Percentiles rank a stretch among this genome's conserved stretches.
These are phyloP conservation scores for Vitis hybrid DNA, from an alignment of 177 flowering plant species.

Conservation along the genomic window DNA sequence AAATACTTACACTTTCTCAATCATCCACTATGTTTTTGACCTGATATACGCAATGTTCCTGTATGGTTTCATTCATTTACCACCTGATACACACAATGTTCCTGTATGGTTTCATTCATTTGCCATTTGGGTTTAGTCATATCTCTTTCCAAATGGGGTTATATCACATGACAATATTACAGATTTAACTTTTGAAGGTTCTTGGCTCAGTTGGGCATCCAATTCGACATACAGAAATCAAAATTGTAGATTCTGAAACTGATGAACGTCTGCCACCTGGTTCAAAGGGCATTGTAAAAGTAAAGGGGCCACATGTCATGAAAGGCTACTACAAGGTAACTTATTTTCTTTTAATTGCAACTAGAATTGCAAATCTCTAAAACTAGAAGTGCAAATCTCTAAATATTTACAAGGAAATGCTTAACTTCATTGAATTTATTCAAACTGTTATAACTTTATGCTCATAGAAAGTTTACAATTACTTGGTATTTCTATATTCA, in stretches of 20 bases:
- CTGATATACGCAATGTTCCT: too few species aligned
- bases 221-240: conserved; percentile 61
- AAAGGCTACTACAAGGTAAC: conserved; percentile 91
- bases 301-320: conserved; percentile 90
- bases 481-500: background rate
- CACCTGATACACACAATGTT: too few species aligned
- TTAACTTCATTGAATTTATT: background rate
- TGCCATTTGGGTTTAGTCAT: background rate
- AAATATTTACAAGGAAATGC: background rate
- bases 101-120: background rate
- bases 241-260: conserved; percentile 76
- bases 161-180: conserved; percentile 24
- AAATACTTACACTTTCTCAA: too few species aligned
- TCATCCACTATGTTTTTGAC: too few species aligned
- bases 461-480: background rate
- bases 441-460: background rate
- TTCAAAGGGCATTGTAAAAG: conserved; percentile 72
- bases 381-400: background rate
- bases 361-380: background rate
- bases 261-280: conserved; percentile 66
- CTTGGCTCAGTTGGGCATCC: conserved; percentile 91
- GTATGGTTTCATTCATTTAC: too few species aligned
- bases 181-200: conserved; percentile 61
- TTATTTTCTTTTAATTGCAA: background rate
- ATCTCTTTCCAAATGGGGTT: background rate